Evolutionary conservation across 768 basidiomycete species (phyloP).

Genomic region (Mycena belliarum): DNA sequence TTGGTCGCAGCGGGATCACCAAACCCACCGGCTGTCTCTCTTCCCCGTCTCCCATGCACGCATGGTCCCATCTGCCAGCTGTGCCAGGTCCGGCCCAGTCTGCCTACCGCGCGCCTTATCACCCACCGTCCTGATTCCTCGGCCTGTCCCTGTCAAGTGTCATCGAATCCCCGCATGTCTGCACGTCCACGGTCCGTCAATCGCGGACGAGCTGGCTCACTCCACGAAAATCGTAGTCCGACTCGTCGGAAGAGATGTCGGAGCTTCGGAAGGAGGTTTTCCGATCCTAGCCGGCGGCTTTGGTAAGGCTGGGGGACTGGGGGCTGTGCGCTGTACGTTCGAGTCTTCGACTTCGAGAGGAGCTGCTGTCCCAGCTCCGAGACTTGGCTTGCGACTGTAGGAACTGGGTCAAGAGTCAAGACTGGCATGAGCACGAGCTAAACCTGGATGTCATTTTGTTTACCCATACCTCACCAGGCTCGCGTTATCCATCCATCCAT

Average conservation of each 20-base stretch:
- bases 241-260: background rate
- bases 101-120: no score
- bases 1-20: background rate
- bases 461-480: background rate
- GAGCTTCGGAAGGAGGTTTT: background rate
- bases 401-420: no score
- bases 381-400: no score
- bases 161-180: background rate
- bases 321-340: background rate
- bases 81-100: background rate
- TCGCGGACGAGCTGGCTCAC: slow-evolving; percentile 6
- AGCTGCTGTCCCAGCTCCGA: no score
- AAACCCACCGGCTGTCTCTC: background rate
- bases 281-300: background rate
- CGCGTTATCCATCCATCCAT: background rate
- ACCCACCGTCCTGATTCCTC: no score
- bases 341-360: no score
- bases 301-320: background rate
- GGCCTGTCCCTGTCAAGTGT: background rate
- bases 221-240: background rate
- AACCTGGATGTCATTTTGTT: background rate
- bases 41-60: background rate
- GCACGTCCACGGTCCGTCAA: background rate
- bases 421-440: background rate
- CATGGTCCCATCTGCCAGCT: background rate